Conservation (phyloP, 441 rosid genomes). For the Euphorbia celastroides region DNA sequence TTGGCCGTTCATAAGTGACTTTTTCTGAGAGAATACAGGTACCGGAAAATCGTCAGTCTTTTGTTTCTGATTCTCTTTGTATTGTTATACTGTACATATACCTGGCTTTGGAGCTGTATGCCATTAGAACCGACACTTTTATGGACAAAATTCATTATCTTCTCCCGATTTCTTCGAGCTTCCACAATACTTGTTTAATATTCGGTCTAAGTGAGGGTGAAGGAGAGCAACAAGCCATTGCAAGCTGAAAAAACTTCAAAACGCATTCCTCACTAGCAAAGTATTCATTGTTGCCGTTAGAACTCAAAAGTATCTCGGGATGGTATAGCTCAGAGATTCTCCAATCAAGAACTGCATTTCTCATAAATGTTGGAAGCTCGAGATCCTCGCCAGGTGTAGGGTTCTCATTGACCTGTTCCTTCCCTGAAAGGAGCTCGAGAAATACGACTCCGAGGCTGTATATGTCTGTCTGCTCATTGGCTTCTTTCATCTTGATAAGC, state of each 20-base stretch:
- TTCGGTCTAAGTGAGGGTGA: conserved; percentile 76
- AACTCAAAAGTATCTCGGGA: conserved; percentile 46
- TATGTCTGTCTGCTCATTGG: conserved; percentile 55
- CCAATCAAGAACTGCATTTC: conserved; percentile 55
- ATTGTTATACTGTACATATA: conserved; percentile 14
- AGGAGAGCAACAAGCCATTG: conserved; percentile 83
- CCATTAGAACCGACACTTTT: conserved; percentile 13
- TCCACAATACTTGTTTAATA: conserved; percentile 51
- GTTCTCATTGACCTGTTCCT: conserved; percentile 55
- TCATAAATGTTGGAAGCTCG: conserved; percentile 53
- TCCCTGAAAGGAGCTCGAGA: conserved; percentile 77
- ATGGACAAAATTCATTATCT: conserved; percentile 1
- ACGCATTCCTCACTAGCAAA: conserved; percentile 49
- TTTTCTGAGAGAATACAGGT: conserved; percentile 19
- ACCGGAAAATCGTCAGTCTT: conserved; percentile 18
- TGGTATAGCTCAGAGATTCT: conserved; percentile 59
- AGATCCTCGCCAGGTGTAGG: conserved; percentile 60
- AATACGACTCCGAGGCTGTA: conserved; percentile 71
- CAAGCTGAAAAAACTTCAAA: conserved; percentile 64
- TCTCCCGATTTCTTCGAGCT: conserved; percentile 61
- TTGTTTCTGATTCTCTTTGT: conserved; percentile 11
- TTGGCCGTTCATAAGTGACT: conserved; percentile 8
- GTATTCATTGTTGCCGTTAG: conserved; percentile 21
- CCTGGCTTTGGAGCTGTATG: conserved; percentile 8
- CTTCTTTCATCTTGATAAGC: conserved; percentile 81